Conservation (phyloP, 208 protist species). For the Polymyxa betae region DNA sequence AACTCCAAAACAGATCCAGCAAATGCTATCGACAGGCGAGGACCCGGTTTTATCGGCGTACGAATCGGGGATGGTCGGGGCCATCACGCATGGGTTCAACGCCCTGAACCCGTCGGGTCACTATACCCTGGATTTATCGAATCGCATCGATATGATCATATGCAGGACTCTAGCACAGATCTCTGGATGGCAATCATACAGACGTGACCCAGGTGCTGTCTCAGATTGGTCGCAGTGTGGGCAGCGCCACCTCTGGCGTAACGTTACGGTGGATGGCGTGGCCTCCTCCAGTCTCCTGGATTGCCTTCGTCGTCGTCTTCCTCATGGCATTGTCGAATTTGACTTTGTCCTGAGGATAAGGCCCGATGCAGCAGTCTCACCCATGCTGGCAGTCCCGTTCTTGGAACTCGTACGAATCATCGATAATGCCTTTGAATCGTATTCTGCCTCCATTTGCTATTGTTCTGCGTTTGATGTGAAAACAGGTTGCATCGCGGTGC, state of each 20-base stretch:
- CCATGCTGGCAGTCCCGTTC: neutral
- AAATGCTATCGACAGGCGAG: neutral
- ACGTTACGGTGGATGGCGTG: neutral
- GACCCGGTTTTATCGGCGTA: neutral
- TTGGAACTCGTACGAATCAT: neutral
- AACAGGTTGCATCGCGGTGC: neutral
- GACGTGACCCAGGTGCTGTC: neutral
- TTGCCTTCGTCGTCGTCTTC: neutral
- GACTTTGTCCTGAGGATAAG: neutral
- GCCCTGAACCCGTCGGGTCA: neutral
- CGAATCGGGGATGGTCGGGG: neutral
- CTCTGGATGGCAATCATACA: neutral
- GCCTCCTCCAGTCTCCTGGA: neutral
- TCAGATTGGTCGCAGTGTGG: no score
- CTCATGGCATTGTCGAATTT: neutral
- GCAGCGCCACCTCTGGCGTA: neutral
- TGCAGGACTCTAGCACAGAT: neutral
- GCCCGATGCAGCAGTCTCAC: neutral
- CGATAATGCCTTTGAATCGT: neutral
- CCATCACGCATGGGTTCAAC: neutral
- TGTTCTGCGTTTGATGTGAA: neutral
- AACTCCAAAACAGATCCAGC: neutral
- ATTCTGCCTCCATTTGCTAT: no score
- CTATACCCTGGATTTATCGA: neutral
- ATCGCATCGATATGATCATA: neutral